phyloP scores from a whole-genome alignment of 1,284 basidiomycete genomes.

The Ceratobasidium sp. region DNA sequence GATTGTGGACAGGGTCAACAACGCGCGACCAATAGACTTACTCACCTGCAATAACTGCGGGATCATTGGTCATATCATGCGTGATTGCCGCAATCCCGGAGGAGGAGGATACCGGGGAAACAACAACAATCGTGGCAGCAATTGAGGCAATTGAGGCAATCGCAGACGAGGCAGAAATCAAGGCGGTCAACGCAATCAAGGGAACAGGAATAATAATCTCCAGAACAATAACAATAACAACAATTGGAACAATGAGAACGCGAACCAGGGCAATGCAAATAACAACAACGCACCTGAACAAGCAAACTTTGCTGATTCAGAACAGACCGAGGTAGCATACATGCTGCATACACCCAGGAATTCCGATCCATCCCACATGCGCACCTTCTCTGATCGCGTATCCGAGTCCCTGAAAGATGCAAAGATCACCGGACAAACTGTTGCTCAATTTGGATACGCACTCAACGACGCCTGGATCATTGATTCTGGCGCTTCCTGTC shows the following conservation, averaged over 20 bases:
- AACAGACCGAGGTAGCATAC: too few relatives aligned
- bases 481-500: slow-evolving; percentile 5
- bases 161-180: neutral
- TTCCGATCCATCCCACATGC: too few relatives aligned
- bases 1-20: neutral
- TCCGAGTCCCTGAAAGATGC: too few relatives aligned
- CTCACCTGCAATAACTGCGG: slow-evolving; percentile 27
- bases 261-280: slow-evolving; percentile 4
- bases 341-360: too few relatives aligned
- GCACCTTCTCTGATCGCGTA: too few relatives aligned
- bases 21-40: neutral
- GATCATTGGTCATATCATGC: slow-evolving; percentile 7
- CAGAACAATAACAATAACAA: slow-evolving; percentile 8
- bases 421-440: too few relatives aligned
- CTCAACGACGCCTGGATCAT: slow-evolving; percentile 17
- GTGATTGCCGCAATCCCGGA: neutral
- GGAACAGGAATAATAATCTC: too few relatives aligned
- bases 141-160: neutral
- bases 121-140: neutral
- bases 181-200: neutral
- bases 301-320: neutral
- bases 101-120: neutral
- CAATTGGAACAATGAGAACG: neutral
- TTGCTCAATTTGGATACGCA: neutral
- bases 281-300: neutral